These are phyloP conservation scores for Verbena officinalis DNA, from an alignment of 257 asterid species.

Conservation along the genomic window DNA sequence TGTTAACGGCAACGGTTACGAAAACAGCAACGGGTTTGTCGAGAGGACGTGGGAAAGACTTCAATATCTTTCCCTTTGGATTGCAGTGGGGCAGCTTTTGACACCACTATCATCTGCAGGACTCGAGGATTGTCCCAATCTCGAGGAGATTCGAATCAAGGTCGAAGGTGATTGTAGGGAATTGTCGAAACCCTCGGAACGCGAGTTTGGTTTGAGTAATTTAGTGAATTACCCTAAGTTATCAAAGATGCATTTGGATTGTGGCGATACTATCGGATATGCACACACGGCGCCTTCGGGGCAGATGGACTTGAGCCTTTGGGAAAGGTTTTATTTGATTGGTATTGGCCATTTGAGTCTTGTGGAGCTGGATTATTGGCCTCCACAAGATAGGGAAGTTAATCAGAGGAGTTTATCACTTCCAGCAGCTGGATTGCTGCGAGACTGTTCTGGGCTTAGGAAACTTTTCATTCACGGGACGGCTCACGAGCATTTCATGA, in stretches of 20 bases:
- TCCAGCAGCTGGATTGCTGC: slow-evolving; percentile 85
- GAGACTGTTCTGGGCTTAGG: slow-evolving; percentile 57
- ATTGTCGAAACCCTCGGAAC: slow-evolving; percentile 48
- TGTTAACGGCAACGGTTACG: slow-evolving; percentile 33
- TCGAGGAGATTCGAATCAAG: slow-evolving; percentile 82
- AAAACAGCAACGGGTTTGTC: slow-evolving; percentile 31
- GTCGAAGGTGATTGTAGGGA: slow-evolving; percentile 92
- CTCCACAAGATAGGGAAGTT: slow-evolving; percentile 87
- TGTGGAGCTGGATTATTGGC: slow-evolving; percentile 85
- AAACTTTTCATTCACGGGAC: slow-evolving; percentile 92
- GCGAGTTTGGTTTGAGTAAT: slow-evolving; percentile 63
- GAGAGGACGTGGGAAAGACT: slow-evolving; percentile 68
- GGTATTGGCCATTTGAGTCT: slow-evolving; percentile 62
- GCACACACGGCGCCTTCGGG: slow-evolving; percentile 92
- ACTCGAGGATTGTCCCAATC: slow-evolving; percentile 71
- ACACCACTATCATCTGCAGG: slow-evolving; percentile 64
- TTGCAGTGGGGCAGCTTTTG: slow-evolving; percentile 75
- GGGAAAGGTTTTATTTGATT: slow-evolving; percentile 77
- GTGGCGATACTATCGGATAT: slow-evolving; percentile 79
- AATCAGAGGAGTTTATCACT: slow-evolving; percentile 80
- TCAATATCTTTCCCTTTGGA: slow-evolving; percentile 72
- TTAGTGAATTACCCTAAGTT: slow-evolving; percentile 58
- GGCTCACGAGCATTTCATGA: slow-evolving; percentile 87
- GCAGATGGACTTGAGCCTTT: slow-evolving; percentile 88
- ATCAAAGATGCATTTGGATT: slow-evolving; percentile 76